Conservation (phyloP, 1,139 yeast species). For the Suhomyces bribrorum region DNA sequence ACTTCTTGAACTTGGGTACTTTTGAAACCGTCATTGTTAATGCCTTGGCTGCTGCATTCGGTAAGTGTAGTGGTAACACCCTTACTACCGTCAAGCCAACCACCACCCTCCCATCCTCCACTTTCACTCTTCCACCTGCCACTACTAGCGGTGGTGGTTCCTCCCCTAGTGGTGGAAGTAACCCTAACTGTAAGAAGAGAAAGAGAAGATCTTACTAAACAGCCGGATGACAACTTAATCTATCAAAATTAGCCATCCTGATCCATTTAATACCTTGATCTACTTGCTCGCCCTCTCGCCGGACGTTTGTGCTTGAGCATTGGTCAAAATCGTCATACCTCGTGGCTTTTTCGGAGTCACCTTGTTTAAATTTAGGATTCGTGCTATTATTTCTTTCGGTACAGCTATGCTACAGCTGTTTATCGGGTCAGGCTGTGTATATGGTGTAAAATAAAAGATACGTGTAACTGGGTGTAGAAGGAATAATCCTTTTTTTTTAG, state of each 20-base stretch:
- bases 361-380: conserved; percentile 5
- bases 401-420: conserved; percentile 12
- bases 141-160: conserved; percentile 14
- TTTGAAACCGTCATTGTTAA: conserved; percentile 44
- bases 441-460: conserved; percentile 9
- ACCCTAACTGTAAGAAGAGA: conserved; percentile 27
- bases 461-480: too few species aligned
- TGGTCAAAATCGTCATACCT: conserved; percentile 5
- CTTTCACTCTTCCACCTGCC: conserved; percentile 18
- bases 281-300: conserved; percentile 7
- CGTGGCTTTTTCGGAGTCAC: conserved; percentile 8
- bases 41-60: conserved; percentile 50
- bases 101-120: conserved; percentile 20
- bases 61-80: conserved; percentile 39
- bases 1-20: conserved; percentile 43
- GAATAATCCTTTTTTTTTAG: too few species aligned
- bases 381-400: conserved; percentile 10
- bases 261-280: conserved; percentile 4
- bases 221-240: background rate
- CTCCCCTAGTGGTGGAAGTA: conserved; percentile 18
- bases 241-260: conserved; percentile 3
- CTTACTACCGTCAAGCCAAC: conserved; percentile 27
- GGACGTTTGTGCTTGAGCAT: conserved; percentile 10
- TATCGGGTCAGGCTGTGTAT: conserved; percentile 8
- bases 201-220: conserved; percentile 33